Evolutionary conservation across 305 asterid genomes (phyloP).

Genomic region (Fraxinus greggii): DNA sequence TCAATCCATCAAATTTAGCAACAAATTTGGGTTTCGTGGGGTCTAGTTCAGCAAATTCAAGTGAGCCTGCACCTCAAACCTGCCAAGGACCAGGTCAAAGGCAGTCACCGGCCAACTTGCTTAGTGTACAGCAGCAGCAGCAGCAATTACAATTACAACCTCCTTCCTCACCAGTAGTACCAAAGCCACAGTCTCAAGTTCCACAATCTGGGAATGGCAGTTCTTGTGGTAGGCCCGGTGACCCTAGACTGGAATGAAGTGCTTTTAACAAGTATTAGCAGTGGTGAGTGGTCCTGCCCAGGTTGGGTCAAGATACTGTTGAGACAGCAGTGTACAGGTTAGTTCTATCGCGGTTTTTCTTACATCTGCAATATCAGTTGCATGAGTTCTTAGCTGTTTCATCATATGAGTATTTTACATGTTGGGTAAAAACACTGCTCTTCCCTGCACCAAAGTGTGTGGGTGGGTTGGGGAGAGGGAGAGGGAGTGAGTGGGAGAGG

Average conservation of each 20-base stretch:
- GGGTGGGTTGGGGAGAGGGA: neutral
- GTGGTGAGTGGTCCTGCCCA: slow-evolving; percentile 35
- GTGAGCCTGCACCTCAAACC: slow-evolving; percentile 40
- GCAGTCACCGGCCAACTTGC: slow-evolving; percentile 45
- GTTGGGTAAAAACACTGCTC: neutral
- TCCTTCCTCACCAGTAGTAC: slow-evolving; percentile 34
- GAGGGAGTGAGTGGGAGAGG: no score
- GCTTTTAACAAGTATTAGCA: slow-evolving; percentile 19
- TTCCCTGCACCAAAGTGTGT: neutral
- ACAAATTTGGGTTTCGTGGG: slow-evolving; percentile 30
- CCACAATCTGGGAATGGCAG: slow-evolving; percentile 46
- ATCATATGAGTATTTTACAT: neutral
- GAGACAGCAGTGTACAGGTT: slow-evolving; percentile 62
- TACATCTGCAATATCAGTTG: neutral
- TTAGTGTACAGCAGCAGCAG: slow-evolving; percentile 44
- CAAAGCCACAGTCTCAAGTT: slow-evolving; percentile 36
- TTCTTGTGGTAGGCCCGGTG: slow-evolving; percentile 38
- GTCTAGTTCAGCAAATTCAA: slow-evolving; percentile 25
- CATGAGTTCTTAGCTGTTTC: neutral
- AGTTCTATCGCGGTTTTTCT: slow-evolving; percentile 19
- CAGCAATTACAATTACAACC: slow-evolving; percentile 37
- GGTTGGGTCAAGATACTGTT: slow-evolving; percentile 38
- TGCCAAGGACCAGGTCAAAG: slow-evolving; percentile 44
- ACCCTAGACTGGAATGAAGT: slow-evolving; percentile 43
- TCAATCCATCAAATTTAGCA: slow-evolving; percentile 25